phyloP scores from a whole-genome alignment of 352 stramenopile genomes.

The Bremia lactucae region DNA sequence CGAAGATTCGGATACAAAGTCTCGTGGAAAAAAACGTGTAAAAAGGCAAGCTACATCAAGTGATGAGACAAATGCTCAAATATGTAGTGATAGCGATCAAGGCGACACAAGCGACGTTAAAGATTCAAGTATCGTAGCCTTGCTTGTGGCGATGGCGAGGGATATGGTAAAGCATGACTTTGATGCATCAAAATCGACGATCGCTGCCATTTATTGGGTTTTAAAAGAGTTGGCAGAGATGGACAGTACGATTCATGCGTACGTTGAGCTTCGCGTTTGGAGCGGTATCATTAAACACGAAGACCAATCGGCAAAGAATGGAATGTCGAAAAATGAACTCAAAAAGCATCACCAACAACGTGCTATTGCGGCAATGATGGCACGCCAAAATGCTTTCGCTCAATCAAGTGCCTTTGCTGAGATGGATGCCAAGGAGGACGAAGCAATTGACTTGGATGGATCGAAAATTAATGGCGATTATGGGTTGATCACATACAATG shows the following conservation, averaged over 20 bases:
- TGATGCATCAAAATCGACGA: constrained; percentile 65
- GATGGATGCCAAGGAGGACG: constrained; percentile 57
- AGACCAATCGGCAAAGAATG: constrained; percentile 33
- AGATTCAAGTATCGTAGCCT: constrained; percentile 46
- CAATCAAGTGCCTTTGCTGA: constrained; percentile 57
- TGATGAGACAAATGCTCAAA: constrained; percentile 49
- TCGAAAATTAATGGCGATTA: constrained; percentile 13
- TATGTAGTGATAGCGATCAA: constrained; percentile 66
- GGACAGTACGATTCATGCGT: constrained; percentile 38
- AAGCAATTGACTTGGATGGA: constrained; percentile 25
- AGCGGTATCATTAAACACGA: constrained; percentile 56
- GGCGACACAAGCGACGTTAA: constrained; percentile 43
- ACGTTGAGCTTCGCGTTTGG: constrained; percentile 50
- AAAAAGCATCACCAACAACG: constrained; percentile 75
- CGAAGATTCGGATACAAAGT: constrained; percentile 36
- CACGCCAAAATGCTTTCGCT: constrained; percentile 66
- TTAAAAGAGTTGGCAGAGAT: constrained; percentile 48
- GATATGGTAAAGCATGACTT: constrained; percentile 72
- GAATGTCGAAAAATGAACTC: constrained; percentile 56
- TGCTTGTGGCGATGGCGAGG: constrained; percentile 48
- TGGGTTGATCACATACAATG: constrained; percentile 12
- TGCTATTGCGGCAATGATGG: constrained; percentile 77
- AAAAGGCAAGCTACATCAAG: constrained; percentile 40
- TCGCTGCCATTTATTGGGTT: constrained; percentile 77
- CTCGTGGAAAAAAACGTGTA: constrained; percentile 54